Percentiles rank a stretch among this genome's conserved stretches.
Evolutionary conservation across 345 rosid species (phyloP).

Genomic region (Moringa oleifera): DNA sequence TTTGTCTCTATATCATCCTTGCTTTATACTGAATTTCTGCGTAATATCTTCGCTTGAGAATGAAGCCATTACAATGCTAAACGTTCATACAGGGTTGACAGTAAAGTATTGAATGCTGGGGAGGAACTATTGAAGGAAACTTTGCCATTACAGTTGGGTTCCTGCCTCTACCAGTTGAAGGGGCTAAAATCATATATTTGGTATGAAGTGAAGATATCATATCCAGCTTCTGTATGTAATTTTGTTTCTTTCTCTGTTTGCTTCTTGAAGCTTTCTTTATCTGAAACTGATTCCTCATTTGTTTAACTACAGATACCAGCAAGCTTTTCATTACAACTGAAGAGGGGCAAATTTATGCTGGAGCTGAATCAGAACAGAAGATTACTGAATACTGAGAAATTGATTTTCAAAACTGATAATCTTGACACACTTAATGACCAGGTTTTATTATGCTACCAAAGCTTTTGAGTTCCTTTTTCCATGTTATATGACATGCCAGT

Average conservation of each 20-base stretch:
- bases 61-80: background rate
- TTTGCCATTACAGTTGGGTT: conserved; percentile 50
- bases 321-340: conserved; percentile 52
- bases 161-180: conserved; percentile 48
- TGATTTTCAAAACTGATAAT: conserved; percentile 47
- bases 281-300: conserved; percentile 3
- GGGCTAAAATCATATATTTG: conserved; percentile 65
- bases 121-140: conserved; percentile 67
- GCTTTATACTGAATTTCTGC: background rate
- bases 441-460: conserved; percentile 27
- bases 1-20: background rate
- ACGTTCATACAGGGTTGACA: conserved; percentile 30
- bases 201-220: conserved; percentile 99
- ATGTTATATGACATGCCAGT: background rate
- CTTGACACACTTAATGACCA: conserved; percentile 25
- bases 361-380: conserved; percentile 33
- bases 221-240: conserved; percentile 93
- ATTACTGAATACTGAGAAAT: conserved; percentile 59
- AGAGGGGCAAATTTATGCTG: conserved; percentile 33
- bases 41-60: background rate
- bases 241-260: conserved; percentile 6
- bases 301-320: conserved; percentile 56
- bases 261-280: conserved; percentile 11
- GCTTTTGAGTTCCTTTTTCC: background rate
- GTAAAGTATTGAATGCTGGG: conserved; percentile 45